Percentiles rank a stretch among this genome's conserved stretches.
Conservation (phyloP, 1,139 yeast genomes). For the Zhuliangozyma blackwelliae region DNA sequence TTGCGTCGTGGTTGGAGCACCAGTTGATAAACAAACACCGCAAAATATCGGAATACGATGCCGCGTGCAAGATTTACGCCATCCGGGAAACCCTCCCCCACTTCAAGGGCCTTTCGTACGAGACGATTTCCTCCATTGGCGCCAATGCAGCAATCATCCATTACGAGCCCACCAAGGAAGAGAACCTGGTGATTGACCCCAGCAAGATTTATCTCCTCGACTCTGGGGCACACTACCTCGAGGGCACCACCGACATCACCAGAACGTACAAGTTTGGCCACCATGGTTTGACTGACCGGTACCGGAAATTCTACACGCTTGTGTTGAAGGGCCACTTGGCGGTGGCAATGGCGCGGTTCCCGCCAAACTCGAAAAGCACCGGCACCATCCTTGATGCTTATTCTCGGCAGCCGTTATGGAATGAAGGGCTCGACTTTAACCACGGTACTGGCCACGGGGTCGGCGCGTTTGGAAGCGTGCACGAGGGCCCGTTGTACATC, state of each 20-base stretch:
- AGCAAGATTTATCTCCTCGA: conserved; percentile 42
- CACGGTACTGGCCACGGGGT: conserved; percentile 65
- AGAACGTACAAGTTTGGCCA: conserved; percentile 45
- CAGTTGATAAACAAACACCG: conserved; percentile 24
- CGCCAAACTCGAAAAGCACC: conserved; percentile 32
- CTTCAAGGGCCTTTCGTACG: conserved; percentile 51
- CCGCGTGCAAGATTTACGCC: conserved; percentile 38
- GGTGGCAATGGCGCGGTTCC: conserved; percentile 50
- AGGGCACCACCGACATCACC: conserved; percentile 60
- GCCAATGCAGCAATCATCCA: conserved; percentile 54
- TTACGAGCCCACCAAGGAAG: conserved; percentile 47
- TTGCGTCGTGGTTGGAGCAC: conserved; percentile 40
- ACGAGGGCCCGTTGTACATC: conserved; percentile 52
- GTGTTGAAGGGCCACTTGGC: conserved; percentile 55
- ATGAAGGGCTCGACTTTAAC: conserved; percentile 48
- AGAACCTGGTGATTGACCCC: conserved; percentile 38
- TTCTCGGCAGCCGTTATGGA: conserved; percentile 52
- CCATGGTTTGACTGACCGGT: conserved; percentile 18
- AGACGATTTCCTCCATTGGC: conserved; percentile 52
- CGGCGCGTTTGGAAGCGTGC: conserved; percentile 54
- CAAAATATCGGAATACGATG: conserved; percentile 36
- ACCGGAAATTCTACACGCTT: conserved; percentile 43
- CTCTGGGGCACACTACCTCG: conserved; percentile 54
- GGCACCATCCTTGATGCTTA: conserved; percentile 47
- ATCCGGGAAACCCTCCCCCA: conserved; percentile 41